Evolutionary conservation across 2,329 filamentous ascomycete genomes (phyloP).

Genomic region (Talaromyces sp.): DNA sequence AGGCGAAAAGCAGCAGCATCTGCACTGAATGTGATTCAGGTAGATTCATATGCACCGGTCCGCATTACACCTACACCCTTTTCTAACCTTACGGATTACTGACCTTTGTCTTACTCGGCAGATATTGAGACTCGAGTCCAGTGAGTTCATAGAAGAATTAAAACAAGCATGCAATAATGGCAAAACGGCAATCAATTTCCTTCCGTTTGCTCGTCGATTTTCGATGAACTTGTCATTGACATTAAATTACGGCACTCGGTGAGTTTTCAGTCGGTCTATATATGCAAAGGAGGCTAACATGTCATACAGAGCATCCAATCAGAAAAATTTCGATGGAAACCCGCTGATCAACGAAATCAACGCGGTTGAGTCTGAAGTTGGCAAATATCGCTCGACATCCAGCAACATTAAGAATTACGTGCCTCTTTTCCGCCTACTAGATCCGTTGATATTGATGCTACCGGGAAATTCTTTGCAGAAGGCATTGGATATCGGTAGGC

Average conservation of each 20-base stretch:
- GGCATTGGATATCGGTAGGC: conserved; percentile 8
- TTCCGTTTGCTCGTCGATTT: conserved; percentile 8
- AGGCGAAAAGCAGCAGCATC: conserved; percentile 12
- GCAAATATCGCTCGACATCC: conserved; percentile 13
- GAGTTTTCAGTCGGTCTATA: not conserved
- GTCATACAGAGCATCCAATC: conserved; percentile 2
- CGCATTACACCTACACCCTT: not conserved
- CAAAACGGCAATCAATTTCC: conserved; percentile 4
- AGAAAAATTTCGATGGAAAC: conserved; percentile 9
- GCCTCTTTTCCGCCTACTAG: conserved; percentile 12
- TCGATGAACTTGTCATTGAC: conserved; percentile 12
- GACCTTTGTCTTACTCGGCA: not conserved
- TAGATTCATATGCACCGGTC: conserved; percentile 13
- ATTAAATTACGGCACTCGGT: conserved; percentile 13
- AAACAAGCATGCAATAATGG: conserved; percentile 5
- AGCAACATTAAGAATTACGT: conserved; percentile 15
- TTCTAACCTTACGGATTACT: not conserved
- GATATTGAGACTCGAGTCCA: conserved; percentile 11
- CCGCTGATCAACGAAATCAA: conserved; percentile 11
- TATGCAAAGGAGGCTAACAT: not conserved
- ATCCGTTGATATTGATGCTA: conserved; percentile 5
- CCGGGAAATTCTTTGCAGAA: conserved; percentile 9
- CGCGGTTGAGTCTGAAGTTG: conserved; percentile 13
- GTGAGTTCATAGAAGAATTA: conserved; percentile 12
- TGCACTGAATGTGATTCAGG: conserved; percentile 11